Base-by-base conservation (phyloP, 352 stramenopile species). In the Globisporangium nunn region DNA sequence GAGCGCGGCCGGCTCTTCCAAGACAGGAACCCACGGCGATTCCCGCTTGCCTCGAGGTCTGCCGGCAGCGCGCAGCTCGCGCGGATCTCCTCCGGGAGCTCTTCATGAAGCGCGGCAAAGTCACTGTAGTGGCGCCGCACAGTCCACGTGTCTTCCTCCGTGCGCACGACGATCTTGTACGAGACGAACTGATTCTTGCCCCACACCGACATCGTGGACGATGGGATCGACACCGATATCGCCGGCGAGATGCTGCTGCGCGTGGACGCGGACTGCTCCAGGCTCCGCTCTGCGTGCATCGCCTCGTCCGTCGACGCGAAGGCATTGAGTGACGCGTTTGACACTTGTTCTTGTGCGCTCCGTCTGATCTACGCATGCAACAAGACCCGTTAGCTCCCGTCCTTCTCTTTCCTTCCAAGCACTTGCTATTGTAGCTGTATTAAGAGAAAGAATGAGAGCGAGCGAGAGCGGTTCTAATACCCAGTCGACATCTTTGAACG, bases 91-190 rank as follows among this genome's bases (percentile, higher is more conserved):
- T 71, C 66, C 2, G 75, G 76, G 4, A 91, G 66, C 69, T 87
- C 67, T 23, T 87, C 75, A 18, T 88, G 64, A 5, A 91, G 63
- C 33, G 71, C 52, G 17, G 51, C 76, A 64, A 91, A 91, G 54
- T 91, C 80, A 37, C 63, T 74, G 56, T 86, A 87, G 31, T 85
- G 72, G 0, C 80, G 76, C 35, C 80, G 68, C 40, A 91, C 62
- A 3, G 59, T 87, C 80, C 80, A 91, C 18, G 67, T 60, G 46
- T 91, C 80, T 18, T 87, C 80, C 17, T 91, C 78, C 0, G 80
- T 87, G 51, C 79, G 66, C 2, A 91, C 71, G 30, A 87, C 70
- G 55, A 91, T 74, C 63, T 91, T 88, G 66, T 82, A 91, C 17
- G 78, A 85, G 12, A 88, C 68, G 45, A 88, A 91, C 6, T 75